These are phyloP conservation scores for Eucalyptus curtisii DNA, from an alignment of 345 rosid species.

Conservation along the genomic window DNA sequence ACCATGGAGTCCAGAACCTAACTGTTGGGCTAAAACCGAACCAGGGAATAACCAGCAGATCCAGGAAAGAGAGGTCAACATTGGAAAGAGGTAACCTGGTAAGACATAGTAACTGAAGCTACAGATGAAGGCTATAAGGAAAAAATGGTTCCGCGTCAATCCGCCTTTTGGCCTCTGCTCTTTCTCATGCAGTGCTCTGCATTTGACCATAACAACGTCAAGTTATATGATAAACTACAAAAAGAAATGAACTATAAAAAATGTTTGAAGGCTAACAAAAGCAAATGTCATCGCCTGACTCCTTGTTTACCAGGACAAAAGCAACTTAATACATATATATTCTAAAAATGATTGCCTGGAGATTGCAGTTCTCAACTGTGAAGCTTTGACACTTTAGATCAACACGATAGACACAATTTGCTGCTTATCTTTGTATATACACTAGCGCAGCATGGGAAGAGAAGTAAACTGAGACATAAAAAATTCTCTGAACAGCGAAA, in stretches of 20 bases:
- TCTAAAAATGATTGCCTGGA: not conserved
- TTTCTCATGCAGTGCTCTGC: constrained; percentile 52
- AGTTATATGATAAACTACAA: not conserved
- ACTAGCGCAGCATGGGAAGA: not conserved
- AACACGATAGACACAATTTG: not conserved
- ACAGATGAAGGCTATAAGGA: constrained; percentile 38
- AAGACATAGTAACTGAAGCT: constrained; percentile 50
- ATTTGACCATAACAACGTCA: not conserved
- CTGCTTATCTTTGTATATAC: not conserved
- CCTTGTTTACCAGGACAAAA: not conserved
- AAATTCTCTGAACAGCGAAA: not conserved
- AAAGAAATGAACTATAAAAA: not conserved
- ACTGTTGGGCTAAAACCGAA: constrained; percentile 44
- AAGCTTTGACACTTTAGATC: not conserved
- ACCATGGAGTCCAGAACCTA: constrained; percentile 57
- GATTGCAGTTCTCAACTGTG: not conserved
- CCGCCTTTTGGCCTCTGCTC: constrained; percentile 26
- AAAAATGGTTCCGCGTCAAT: constrained; percentile 46
- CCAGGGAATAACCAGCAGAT: constrained; percentile 57
- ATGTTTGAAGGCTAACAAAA: not conserved
- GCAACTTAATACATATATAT: not conserved
- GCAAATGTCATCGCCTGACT: not conserved
- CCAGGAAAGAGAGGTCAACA: constrained; percentile 43
- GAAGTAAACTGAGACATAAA: not conserved
- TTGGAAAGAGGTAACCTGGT: constrained; percentile 52